Conservation (phyloP, 139 green algal species). For the Chlorella sp. region DNA sequence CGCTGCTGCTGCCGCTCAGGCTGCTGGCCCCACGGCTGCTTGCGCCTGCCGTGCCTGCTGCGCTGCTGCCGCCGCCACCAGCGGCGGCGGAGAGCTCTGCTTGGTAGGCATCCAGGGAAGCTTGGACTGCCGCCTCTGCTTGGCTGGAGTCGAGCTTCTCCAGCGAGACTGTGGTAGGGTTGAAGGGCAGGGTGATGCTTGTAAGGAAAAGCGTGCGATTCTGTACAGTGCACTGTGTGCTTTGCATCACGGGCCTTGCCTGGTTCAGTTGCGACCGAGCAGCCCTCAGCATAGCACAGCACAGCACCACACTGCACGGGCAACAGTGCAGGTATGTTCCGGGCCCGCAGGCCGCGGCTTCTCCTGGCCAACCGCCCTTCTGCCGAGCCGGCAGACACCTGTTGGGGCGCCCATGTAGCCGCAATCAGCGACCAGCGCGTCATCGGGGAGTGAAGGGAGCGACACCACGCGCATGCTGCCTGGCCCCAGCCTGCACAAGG, state of each 20-base stretch:
- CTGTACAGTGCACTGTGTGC: no score
- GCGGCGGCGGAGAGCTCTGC: neutral
- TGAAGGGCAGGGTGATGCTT: no score
- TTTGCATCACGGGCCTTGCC: no score
- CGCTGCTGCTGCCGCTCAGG: neutral
- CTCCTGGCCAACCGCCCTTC: no score
- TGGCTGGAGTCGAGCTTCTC: constrained; percentile 57
- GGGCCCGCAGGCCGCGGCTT: no score
- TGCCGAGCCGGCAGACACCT: no score
- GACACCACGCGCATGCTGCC: constrained; percentile 35
- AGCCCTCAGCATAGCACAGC: no score
- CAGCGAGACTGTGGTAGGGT: no score
- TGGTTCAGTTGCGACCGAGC: no score
- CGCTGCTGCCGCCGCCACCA: neutral
- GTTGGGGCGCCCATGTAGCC: constrained; percentile 60
- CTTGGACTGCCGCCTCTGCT: constrained; percentile 32
- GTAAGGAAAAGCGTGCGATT: no score
- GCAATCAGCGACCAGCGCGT: constrained; percentile 38
- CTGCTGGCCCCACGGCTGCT: neutral
- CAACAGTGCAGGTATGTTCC: no score
- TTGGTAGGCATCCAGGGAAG: neutral
- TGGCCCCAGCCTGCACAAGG: neutral
- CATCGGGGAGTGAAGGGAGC: constrained; percentile 23
- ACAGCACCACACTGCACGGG: no score
- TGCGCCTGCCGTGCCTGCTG: neutral